Conservation (phyloP, 176 grass and related monocot genomes). For the Hsuehochloa calcarea region DNA sequence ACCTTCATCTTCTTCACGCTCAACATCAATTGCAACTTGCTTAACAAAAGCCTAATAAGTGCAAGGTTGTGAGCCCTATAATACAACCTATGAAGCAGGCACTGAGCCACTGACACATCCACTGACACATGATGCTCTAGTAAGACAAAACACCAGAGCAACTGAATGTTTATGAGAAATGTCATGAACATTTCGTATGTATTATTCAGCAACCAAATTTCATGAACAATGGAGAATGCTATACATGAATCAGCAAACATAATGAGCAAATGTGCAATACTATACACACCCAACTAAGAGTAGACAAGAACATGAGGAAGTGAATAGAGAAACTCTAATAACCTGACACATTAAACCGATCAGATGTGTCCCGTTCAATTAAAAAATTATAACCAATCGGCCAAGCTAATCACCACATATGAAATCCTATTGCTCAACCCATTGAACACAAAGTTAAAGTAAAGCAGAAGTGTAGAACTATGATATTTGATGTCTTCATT, state of each 20-base stretch:
- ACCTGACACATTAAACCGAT: not conserved
- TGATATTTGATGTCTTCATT: not conserved
- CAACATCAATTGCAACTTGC: too few relatives aligned
- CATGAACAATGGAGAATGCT: not conserved
- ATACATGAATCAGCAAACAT: not conserved
- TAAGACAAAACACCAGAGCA: too few relatives aligned
- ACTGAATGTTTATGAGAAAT: too few relatives aligned
- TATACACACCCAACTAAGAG: constrained; percentile 1
- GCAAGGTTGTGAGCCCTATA: too few relatives aligned
- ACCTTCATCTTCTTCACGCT: too few relatives aligned
- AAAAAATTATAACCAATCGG: not conserved
- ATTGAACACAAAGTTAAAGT: constrained; percentile 5
- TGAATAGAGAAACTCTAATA: not conserved
- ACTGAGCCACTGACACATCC: too few relatives aligned
- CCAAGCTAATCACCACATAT: not conserved
- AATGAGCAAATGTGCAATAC: not conserved
- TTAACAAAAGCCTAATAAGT: too few relatives aligned
- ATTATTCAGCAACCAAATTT: not conserved
- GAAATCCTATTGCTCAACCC: not conserved
- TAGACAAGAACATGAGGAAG: not conserved
- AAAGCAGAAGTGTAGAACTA: constrained; percentile 11
- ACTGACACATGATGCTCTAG: too few relatives aligned
- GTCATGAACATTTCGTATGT: too few relatives aligned
- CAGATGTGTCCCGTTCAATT: not conserved
- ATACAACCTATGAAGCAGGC: too few relatives aligned